Evolutionary conservation across 768 basidiomycete genomes (phyloP).

Genomic region (Porphyrellus cyaneotinctus): DNA sequence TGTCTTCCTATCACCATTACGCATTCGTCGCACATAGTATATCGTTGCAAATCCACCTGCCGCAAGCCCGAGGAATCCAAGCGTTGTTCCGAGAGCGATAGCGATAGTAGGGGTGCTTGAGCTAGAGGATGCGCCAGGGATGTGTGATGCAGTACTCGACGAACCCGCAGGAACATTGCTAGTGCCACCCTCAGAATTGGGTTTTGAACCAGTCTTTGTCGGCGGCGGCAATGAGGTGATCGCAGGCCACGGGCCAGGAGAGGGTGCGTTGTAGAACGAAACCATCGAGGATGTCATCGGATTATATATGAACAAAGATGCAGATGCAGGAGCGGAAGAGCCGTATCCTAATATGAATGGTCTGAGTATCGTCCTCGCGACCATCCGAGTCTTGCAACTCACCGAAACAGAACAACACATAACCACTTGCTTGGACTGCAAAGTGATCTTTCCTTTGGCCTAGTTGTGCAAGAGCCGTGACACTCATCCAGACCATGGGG

Average conservation of each 20-base stretch:
- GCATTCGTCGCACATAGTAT: slow-evolving; percentile 43
- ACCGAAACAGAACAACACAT: slow-evolving; percentile 80
- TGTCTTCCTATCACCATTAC: slow-evolving; percentile 1
- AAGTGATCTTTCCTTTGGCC: slow-evolving; percentile 72
- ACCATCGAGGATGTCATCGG: slow-evolving; percentile 36
- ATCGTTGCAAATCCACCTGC: slow-evolving; percentile 38
- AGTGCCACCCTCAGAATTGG: slow-evolving; percentile 9
- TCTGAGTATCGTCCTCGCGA: slow-evolving; percentile 15
- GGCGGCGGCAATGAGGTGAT: slow-evolving; percentile 35
- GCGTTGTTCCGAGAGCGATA: slow-evolving; percentile 58
- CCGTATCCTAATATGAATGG: slow-evolving; percentile 24
- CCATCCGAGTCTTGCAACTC: slow-evolving; percentile 24
- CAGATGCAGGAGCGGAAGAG: slow-evolving; percentile 40
- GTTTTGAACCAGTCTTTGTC: slow-evolving; percentile 28
- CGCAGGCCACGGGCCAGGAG: slow-evolving; percentile 26
- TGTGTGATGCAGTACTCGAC: slow-evolving; percentile 13
- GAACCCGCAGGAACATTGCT: slow-evolving; percentile 5
- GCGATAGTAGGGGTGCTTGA: slow-evolving; percentile 34
- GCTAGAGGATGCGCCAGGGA: slow-evolving; percentile 10
- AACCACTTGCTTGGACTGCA: slow-evolving; percentile 54
- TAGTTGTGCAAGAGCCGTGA: slow-evolving; percentile 50
- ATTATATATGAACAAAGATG: slow-evolving; percentile 53
- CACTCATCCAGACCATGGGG: slow-evolving; percentile 57
- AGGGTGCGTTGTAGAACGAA: slow-evolving; percentile 37
- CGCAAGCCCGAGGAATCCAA: slow-evolving; percentile 58